Conservation (phyloP, 495 filamentous ascomycete species). For the Hypoxylon cercidicola region DNA sequence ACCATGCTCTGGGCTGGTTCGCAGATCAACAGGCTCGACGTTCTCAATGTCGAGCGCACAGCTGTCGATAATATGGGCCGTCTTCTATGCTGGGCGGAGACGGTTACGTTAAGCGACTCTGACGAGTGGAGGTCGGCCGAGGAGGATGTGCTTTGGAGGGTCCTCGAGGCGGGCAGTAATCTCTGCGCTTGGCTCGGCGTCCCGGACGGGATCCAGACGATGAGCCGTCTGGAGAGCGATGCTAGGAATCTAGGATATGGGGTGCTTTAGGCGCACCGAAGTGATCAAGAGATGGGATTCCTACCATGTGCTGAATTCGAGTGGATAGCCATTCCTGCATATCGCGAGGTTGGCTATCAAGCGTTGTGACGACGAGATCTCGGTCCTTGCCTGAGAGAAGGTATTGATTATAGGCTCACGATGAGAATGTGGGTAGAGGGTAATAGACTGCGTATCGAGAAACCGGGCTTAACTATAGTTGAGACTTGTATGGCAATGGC, state of each 20-base stretch:
- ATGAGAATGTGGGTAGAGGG: too few species aligned
- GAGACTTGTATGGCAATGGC: too few species aligned
- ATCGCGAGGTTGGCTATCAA: too few species aligned
- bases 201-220: conserved; percentile 18
- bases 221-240: conserved; percentile 11
- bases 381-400: too few species aligned
- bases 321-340: too few species aligned
- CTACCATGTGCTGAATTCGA: too few species aligned
- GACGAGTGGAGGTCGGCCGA: conserved; percentile 28
- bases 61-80: conserved; percentile 39
- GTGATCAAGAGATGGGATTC: too few species aligned
- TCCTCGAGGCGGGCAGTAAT: conserved; percentile 22
- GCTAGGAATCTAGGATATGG: neutral
- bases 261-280: neutral
- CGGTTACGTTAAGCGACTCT: conserved; percentile 31
- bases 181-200: conserved; percentile 31
- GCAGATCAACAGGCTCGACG: conserved; percentile 32
- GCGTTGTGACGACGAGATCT: too few species aligned
- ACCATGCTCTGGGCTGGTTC: conserved; percentile 41
- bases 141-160: conserved; percentile 12
- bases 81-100: conserved; percentile 44
- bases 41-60: conserved; percentile 29
- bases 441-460: too few species aligned
- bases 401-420: too few species aligned
- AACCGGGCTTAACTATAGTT: too few species aligned